Conservation (phyloP, 805 yeast species). For the Cyberlindnera subsufficiens region DNA sequence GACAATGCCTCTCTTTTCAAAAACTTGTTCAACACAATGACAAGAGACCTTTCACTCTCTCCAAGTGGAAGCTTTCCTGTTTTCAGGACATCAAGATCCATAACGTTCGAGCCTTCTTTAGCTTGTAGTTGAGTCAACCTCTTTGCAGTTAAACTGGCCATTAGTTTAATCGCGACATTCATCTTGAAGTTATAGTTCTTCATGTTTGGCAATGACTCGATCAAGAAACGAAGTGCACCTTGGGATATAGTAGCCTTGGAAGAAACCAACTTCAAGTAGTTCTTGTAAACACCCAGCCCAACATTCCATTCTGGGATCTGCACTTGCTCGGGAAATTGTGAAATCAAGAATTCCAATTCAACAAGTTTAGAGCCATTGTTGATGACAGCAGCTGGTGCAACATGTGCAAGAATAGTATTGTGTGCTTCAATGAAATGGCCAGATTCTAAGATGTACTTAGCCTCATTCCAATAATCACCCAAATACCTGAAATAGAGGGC, state of each 20-base stretch:
- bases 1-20: constrained; percentile 7
- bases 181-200: constrained; percentile 30
- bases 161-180: constrained; percentile 46
- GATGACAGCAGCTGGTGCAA: constrained; percentile 71
- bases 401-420: constrained; percentile 40
- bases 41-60: constrained; percentile 22
- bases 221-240: constrained; percentile 32
- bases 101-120: constrained; percentile 9
- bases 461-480: constrained; percentile 54
- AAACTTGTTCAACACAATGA: constrained; percentile 7
- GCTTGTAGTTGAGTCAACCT: constrained; percentile 10
- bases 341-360: constrained; percentile 31
- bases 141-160: constrained; percentile 40
- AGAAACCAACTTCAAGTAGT: constrained; percentile 35
- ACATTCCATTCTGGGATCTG: constrained; percentile 43
- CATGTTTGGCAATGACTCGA: constrained; percentile 40
- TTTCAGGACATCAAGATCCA: constrained; percentile 26
- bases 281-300: constrained; percentile 55
- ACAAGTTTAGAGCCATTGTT: constrained; percentile 31
- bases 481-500: constrained; percentile 48
- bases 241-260: constrained; percentile 15
- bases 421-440: constrained; percentile 60
- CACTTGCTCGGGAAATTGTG: constrained; percentile 37
- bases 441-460: constrained; percentile 57
- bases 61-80: constrained; percentile 37